Percentiles rank a stretch among this genome's conserved stretches.
Evolutionary conservation across 148 eudicot species (phyloP).

Genomic region (Fagopyrum tataricum): DNA sequence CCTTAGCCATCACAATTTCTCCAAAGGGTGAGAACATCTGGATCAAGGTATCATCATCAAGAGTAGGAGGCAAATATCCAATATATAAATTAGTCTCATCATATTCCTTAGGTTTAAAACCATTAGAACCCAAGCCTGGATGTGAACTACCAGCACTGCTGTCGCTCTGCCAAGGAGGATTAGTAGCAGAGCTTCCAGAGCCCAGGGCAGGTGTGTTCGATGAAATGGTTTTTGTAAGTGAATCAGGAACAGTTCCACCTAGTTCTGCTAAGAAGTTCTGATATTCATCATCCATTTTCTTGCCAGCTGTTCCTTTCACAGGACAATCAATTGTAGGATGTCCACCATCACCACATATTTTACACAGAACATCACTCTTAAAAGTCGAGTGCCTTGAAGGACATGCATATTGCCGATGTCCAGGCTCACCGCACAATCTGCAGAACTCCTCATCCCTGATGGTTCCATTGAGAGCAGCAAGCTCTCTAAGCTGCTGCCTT

Average conservation of each 20-base stretch:
- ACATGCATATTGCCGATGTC: slow-evolving; percentile 78
- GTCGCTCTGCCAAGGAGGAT: slow-evolving; percentile 56
- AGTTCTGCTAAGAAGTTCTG: slow-evolving; percentile 79
- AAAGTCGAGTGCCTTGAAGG: slow-evolving; percentile 61
- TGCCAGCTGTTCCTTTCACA: slow-evolving; percentile 69
- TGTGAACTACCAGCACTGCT: slow-evolving; percentile 25
- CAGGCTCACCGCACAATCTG: slow-evolving; percentile 83
- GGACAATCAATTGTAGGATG: slow-evolving; percentile 92
- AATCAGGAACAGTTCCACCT: slow-evolving; percentile 75
- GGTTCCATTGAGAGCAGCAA: slow-evolving; percentile 88
- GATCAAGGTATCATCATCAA: slow-evolving; percentile 76
- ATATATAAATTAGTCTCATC: slow-evolving; percentile 83
- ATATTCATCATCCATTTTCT: slow-evolving; percentile 93
- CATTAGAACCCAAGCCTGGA: slow-evolving; percentile 43
- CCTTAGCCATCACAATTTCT: slow-evolving; percentile 79
- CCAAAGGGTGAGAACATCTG: slow-evolving; percentile 66
- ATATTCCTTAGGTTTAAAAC: slow-evolving; percentile 44
- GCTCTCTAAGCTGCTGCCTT: slow-evolving; percentile 81
- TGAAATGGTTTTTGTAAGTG: slow-evolving; percentile 31
- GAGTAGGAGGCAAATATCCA: slow-evolving; percentile 75
- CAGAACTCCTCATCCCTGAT: slow-evolving; percentile 83
- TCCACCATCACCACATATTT: slow-evolving; percentile 90
- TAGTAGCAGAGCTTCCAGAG: slow-evolving; percentile 35
- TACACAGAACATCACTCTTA: slow-evolving; percentile 81
- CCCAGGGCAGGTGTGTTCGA: slow-evolving; percentile 30